phyloP scores from a whole-genome alignment of 345 rosid species.

The Sonneratia alba region DNA sequence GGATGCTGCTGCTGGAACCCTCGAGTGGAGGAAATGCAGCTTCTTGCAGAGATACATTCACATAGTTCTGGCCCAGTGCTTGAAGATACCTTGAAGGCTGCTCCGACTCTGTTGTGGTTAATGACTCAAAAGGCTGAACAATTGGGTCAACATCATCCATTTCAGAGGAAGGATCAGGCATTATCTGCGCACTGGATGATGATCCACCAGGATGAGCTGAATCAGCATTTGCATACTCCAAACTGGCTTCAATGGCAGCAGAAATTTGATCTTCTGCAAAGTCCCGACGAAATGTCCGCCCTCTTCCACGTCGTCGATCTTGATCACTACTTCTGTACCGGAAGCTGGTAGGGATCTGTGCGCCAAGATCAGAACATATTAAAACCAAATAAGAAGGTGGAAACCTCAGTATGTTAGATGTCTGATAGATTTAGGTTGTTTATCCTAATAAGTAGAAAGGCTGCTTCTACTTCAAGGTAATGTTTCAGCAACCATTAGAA shows the following conservation, averaged over 20 bases:
- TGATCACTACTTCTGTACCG: constrained; percentile 51
- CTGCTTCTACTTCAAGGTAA: not conserved
- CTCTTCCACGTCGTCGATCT: constrained; percentile 75
- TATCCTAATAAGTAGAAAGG: not conserved
- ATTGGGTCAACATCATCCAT: constrained; percentile 39
- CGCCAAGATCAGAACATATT: constrained; percentile 1
- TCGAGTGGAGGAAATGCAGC: constrained; percentile 88
- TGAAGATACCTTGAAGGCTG: constrained; percentile 63
- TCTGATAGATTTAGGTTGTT: not conserved
- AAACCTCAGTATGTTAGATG: not conserved
- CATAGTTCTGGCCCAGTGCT: constrained; percentile 61
- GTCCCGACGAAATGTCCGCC: constrained; percentile 51
- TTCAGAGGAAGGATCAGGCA: constrained; percentile 29
- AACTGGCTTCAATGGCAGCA: constrained; percentile 50
- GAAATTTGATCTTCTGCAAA: constrained; percentile 52
- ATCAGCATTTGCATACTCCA: constrained; percentile 29
- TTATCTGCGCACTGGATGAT: constrained; percentile 31
- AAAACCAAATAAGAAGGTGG: not conserved
- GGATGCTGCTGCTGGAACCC: constrained; percentile 32
- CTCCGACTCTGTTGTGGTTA: constrained; percentile 40
- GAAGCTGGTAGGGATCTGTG: constrained; percentile 91
- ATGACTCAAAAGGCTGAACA: constrained; percentile 49
- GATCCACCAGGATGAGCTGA: constrained; percentile 25
- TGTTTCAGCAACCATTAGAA: not conserved
- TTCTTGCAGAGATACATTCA: constrained; percentile 48